Percentiles rank a stretch among this genome's conserved stretches.
Conservation (phyloP, 306 rosid species). For the Vigna trinervia region DNA sequence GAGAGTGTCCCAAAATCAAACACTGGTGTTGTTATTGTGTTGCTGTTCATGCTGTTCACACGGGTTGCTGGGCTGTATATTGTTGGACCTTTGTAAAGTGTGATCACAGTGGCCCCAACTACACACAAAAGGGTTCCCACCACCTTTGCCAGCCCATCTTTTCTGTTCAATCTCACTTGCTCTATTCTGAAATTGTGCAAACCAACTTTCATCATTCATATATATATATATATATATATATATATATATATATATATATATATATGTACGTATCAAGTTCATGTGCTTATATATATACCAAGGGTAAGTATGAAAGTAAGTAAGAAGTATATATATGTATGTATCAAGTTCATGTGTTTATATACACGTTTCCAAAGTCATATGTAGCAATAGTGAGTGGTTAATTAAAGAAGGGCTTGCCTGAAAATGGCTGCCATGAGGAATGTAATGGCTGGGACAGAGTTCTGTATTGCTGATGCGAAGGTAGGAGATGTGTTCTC, state of each 20-base stretch:
- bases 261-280: neutral
- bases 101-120: conserved; percentile 88
- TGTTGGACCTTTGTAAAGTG: conserved; percentile 89
- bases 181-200: conserved; percentile 64
- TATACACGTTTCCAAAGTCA: neutral
- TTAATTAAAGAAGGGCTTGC: conserved; percentile 46
- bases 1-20: conserved; percentile 49
- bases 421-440: conserved; percentile 93
- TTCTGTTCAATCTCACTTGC: conserved; percentile 74
- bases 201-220: neutral
- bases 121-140: conserved; percentile 83
- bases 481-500: conserved; percentile 97
- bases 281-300: neutral
- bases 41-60: conserved; percentile 38
- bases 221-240: neutral
- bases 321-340: neutral
- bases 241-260: neutral
- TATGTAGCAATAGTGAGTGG: neutral
- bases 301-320: too few species aligned
- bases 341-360: neutral
- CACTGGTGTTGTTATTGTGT: neutral
- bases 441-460: conserved; percentile 96
- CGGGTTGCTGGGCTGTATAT: conserved; percentile 72
- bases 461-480: conserved; percentile 96
- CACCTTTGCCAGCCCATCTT: conserved; percentile 82